Evolutionary conservation across 2,329 filamentous ascomycete genomes (phyloP), one percentile per base, ranked within the genome.

Genomic region (Fusarium compactum): DNA sequence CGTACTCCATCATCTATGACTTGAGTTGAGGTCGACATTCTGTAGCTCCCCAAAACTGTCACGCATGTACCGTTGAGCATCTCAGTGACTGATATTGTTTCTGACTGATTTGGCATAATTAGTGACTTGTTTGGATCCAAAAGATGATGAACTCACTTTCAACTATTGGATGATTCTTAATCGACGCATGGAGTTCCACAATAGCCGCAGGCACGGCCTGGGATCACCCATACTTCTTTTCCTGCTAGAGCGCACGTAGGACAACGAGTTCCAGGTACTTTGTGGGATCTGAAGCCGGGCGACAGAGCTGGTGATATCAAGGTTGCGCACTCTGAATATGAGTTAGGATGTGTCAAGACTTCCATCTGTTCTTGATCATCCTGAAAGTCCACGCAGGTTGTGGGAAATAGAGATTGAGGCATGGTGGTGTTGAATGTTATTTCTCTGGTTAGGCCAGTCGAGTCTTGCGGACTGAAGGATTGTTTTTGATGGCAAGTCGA

Each of bases 181-280:
- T 71, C 68, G 12, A 67, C 78, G 48, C 79, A 81, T 7, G 83
- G 81, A 25, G 84, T 85, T 52, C 85, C 84, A 76, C 85, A 87
- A 69, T 84, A 82, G 32, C 82, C 82, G 72, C 86, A 88, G 53
- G 79, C 78, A 60, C 84, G 82, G 55, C 86, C 86, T 32, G 85
- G 85, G 65, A 87, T 85, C 25, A 88, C 86, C 86, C 86, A 88
- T 45, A 85, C 84, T 72, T 87, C 86, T 65, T 83, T 80, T 63
- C 86, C 86, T 47, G 80, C 78, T 44, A 78, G 74, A 53, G 81
- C 80, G 70, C 86, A 88, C 7, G 82, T 86, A 50, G 85, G 85
- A 74, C 86, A 88, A 71, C 82, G 80, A 27, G 86, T 84, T 12
- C 86, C 86, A 7, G 85, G 82, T 63, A 86, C 81, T 76, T 81